Evolutionary conservation across 2,329 filamentous ascomycete species (phyloP), one percentile per base, ranked within the genome.

Genomic region (Onygenales sp.): DNA sequence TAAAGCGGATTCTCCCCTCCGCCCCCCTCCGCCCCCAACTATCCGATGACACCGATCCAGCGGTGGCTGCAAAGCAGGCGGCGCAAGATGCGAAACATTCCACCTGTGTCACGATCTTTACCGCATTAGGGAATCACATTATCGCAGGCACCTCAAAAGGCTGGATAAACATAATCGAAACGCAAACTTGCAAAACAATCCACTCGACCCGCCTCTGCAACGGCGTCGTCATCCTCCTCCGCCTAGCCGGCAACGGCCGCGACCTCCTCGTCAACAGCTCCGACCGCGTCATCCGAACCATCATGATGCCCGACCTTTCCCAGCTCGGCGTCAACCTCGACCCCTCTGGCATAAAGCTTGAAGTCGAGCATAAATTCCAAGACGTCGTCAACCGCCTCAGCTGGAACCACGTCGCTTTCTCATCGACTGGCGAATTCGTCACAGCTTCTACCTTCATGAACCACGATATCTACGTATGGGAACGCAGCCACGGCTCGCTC

Each of bases 391-490:
- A 98, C 66, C 84, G 87, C 44, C 75, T 97, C 10, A 90, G 87
- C 6, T 98, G 93, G 93, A 98, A 97, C 65, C 90, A 96, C 65
- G 91, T 95, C 55, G 90, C 91, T 0, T 97, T 98, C 68, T 95
- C 89, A 64, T 86, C 89, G 1, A 93, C 88, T 0, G 91, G 90
- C 51, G 93, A 98, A 70, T 97, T 97, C 66, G 90, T 98, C 42
- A 90, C 90, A 27, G 93, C 94, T 0, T 95, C 90, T 31, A 97
- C 93, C 2, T 95, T 90, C 69, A 97, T 97, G 78, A 98, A 98
- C 65, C 91, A 96, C 63, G 92, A 98, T 70, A 87, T 98, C 58
- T 97, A 97, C 71, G 91, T 97, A 32, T 97, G 92, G 93, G 93
- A 98, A 72, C 84, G 93, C 52, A 87, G 86, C 53, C 89, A 94